These are phyloP conservation scores for Gracilariopsis chorda DNA, from an alignment of 23 red algal species.

Conservation along the genomic window DNA sequence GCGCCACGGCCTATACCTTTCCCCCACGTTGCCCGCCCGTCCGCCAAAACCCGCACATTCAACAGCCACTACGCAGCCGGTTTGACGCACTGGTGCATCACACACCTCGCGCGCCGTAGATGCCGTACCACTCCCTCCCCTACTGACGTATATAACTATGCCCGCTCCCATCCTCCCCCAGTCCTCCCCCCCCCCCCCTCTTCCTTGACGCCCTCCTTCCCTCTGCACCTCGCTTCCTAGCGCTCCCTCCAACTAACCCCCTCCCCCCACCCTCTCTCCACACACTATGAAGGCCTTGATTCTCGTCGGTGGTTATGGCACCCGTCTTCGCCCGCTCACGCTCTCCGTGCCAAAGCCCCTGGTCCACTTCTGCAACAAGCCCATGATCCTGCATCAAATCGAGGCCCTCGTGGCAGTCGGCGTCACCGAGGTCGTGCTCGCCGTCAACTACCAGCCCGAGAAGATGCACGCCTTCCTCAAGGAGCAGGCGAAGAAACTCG, in stretches of 20 bases:
- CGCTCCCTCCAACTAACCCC: background rate
- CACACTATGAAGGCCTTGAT: slow-evolving; percentile 95
- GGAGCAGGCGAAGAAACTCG: slow-evolving; percentile 73
- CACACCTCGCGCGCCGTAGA: no score
- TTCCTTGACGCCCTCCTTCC: background rate
- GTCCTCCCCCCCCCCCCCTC: background rate
- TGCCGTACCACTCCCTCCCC: no score
- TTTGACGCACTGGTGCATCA: no score
- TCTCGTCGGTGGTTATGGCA: slow-evolving; percentile 99
- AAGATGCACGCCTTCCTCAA: slow-evolving; percentile 92
- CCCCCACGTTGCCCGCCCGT: no score
- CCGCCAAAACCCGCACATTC: no score
- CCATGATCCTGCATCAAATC: slow-evolving; percentile 99
- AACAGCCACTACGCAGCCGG: no score
- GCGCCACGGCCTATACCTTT: no score
- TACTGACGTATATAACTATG: no score
- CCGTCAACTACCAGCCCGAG: slow-evolving; percentile 97
- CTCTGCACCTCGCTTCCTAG: background rate
- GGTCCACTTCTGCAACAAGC: slow-evolving; percentile 98
- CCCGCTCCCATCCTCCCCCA: background rate
- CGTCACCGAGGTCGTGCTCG: slow-evolving; percentile 96
- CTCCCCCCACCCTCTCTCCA: background rate
- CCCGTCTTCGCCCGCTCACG: slow-evolving; percentile 94
- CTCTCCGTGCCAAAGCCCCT: slow-evolving; percentile 94
- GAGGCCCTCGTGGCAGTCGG: slow-evolving; percentile 91